Evolutionary conservation across 139 green algal species (phyloP).

Genomic region (Chlorella sp.): DNA sequence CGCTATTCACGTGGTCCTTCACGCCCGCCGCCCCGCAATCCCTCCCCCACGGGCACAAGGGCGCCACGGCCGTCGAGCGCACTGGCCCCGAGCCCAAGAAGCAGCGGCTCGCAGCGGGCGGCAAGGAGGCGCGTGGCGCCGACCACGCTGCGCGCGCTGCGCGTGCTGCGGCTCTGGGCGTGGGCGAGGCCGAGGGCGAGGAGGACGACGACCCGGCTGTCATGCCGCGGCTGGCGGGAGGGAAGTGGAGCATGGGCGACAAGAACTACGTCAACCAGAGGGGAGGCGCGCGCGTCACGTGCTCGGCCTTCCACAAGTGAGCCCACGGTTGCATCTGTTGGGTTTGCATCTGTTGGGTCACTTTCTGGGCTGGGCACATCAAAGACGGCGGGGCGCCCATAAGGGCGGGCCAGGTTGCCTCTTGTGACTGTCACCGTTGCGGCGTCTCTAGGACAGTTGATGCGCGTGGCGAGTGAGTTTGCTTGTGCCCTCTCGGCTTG

Average conservation of each 20-base stretch:
- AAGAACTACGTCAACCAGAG: slow-evolving; percentile 78
- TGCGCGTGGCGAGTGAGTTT: too few species aligned
- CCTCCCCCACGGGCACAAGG: not conserved
- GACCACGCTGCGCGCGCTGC: too few species aligned
- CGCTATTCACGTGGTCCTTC: slow-evolving; percentile 71
- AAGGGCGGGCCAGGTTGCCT: too few species aligned
- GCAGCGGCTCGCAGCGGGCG: slow-evolving; percentile 1
- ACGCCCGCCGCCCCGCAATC: slow-evolving; percentile 1
- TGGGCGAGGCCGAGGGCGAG: slow-evolving; percentile 8
- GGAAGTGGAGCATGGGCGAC: slow-evolving; percentile 64
- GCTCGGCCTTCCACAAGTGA: slow-evolving; percentile 16
- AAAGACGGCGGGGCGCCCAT: too few species aligned
- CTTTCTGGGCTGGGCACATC: too few species aligned
- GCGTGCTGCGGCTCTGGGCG: not conserved
- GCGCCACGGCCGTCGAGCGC: not conserved
- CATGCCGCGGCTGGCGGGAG: slow-evolving; percentile 28
- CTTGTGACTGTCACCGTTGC: too few species aligned
- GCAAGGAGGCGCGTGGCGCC: not conserved
- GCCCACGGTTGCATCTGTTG: too few species aligned
- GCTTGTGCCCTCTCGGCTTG: too few species aligned
- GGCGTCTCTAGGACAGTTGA: too few species aligned
- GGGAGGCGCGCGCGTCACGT: slow-evolving; percentile 15
- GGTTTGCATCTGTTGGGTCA: too few species aligned
- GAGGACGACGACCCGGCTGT: slow-evolving; percentile 1
- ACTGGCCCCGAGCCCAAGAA: slow-evolving; percentile 7